Conservation (phyloP, 805 yeast genomes). For the Candida schatavii region DNA sequence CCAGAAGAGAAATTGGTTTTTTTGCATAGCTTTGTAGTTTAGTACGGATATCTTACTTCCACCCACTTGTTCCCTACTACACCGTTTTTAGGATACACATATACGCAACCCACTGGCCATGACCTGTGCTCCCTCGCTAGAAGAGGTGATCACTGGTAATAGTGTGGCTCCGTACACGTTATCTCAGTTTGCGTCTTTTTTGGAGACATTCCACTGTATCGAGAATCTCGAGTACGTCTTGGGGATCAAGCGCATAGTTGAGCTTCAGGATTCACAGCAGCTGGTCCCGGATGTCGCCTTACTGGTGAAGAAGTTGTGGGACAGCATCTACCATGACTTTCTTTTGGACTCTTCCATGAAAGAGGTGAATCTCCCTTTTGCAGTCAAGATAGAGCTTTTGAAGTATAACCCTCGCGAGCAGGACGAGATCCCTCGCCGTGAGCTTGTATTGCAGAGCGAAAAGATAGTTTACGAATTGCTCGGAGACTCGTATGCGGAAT, state of each 20-base stretch:
- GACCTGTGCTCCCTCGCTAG: neutral
- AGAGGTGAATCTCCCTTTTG: slow-evolving; percentile 34
- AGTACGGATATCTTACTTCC: too few species aligned
- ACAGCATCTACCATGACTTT: slow-evolving; percentile 22
- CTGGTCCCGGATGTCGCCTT: neutral
- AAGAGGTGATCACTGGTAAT: slow-evolving; percentile 3
- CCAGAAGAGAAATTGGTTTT: too few species aligned
- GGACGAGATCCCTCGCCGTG: neutral
- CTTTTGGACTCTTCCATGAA: slow-evolving; percentile 25
- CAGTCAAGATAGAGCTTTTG: slow-evolving; percentile 17
- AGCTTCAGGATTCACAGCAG: slow-evolving; percentile 1
- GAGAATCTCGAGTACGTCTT: slow-evolving; percentile 36
- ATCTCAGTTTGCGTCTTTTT: slow-evolving; percentile 21
- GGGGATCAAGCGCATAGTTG: slow-evolving; percentile 18
- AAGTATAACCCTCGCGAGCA: neutral
- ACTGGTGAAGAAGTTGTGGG: slow-evolving; percentile 20
- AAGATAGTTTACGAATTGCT: slow-evolving; percentile 27
- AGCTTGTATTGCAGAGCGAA: slow-evolving; percentile 13
- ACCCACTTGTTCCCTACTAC: too few species aligned
- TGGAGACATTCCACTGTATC: slow-evolving; percentile 29
- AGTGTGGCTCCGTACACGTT: slow-evolving; percentile 1
- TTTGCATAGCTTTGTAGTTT: too few species aligned
- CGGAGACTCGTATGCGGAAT: slow-evolving; percentile 32
- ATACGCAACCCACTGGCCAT: too few species aligned
- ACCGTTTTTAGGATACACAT: too few species aligned